A percentile compares a stretch with the other conserved stretches of the same genome.
phyloP scores from a whole-genome alignment of 139 green algal genomes.

The Zygnema cylindricum region DNA sequence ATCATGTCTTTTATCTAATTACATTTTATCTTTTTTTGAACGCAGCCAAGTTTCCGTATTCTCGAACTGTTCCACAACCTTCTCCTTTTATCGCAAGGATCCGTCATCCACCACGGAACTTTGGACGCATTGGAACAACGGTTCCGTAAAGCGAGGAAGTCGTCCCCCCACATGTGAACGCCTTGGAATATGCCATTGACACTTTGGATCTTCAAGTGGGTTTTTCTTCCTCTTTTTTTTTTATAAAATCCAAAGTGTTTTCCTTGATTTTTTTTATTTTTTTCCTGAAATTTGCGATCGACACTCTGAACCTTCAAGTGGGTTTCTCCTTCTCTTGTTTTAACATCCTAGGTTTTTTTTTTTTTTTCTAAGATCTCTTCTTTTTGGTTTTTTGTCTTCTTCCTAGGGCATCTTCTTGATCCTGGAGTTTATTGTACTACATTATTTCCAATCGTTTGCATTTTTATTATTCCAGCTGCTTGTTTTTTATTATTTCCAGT shows the following conservation, averaged over 20 bases:
- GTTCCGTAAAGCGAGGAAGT: neutral
- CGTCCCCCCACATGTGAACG: constrained; percentile 22
- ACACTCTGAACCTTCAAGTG: neutral
- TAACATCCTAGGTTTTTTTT: too few species aligned
- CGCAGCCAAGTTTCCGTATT: constrained; percentile 58
- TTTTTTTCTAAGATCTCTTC: too few species aligned
- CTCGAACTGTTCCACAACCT: constrained; percentile 48
- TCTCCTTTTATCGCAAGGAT: constrained; percentile 41
- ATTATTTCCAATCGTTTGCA: too few species aligned
- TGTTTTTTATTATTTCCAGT: too few species aligned
- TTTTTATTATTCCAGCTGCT: too few species aligned
- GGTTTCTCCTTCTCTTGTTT: neutral
- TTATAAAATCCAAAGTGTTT: neutral
- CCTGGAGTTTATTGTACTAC: too few species aligned
- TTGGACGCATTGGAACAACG: constrained; percentile 16
- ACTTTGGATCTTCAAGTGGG: neutral
- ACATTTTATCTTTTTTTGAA: neutral
- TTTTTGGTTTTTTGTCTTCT: too few species aligned
- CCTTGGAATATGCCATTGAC: constrained; percentile 35
- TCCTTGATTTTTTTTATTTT: neutral
- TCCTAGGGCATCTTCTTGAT: too few species aligned
- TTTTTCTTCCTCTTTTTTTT: neutral
- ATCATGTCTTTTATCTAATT: neutral
- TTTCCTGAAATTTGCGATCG: neutral
- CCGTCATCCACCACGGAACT: constrained; percentile 36